These are phyloP conservation scores for Physaria fendleri DNA, from an alignment of 345 rosid genomes.

Conservation along the genomic window DNA sequence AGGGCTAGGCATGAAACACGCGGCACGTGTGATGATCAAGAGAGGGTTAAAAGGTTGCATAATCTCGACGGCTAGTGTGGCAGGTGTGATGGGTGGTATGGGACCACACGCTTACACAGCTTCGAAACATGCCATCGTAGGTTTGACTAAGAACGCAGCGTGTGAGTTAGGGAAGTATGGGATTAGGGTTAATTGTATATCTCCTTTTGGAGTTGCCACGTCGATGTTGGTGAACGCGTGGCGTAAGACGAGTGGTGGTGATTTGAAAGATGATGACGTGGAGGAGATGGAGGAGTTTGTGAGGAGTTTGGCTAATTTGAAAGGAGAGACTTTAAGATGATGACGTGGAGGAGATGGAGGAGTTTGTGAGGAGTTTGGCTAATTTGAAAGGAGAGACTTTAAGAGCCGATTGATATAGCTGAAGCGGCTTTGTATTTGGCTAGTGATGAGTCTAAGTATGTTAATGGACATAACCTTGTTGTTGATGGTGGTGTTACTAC, in stretches of 20 bases:
- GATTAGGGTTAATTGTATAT: slow-evolving; percentile 74
- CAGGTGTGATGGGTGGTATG: slow-evolving; percentile 75
- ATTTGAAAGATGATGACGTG: slow-evolving; percentile 40
- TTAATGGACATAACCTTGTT: too few relatives aligned
- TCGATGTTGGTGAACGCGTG: slow-evolving; percentile 65
- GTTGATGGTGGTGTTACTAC: slow-evolving; percentile 83
- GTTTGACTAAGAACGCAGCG: slow-evolving; percentile 71
- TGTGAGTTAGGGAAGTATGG: slow-evolving; percentile 73
- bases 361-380: slow-evolving; percentile 55
- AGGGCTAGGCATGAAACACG: slow-evolving; percentile 77
- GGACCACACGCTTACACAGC: slow-evolving; percentile 91
- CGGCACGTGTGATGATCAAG: slow-evolving; percentile 62
- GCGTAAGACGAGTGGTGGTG: slow-evolving; percentile 37
- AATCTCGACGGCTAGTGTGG: slow-evolving; percentile 73
- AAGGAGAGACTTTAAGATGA: slow-evolving; percentile 46
- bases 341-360: slow-evolving; percentile 62
- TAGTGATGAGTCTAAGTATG: too few relatives aligned
- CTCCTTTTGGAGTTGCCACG: slow-evolving; percentile 88
- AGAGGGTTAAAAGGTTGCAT: slow-evolving; percentile 53
- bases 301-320: slow-evolving; percentile 51
- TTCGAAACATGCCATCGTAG: slow-evolving; percentile 80
- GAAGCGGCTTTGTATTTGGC: too few relatives aligned
- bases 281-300: slow-evolving; percentile 67
- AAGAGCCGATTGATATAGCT: too few relatives aligned
- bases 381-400: slow-evolving; percentile 55